Evolutionary conservation across 495 filamentous ascomycete species (phyloP).

Genomic region (Aspergillus ellipticus): DNA sequence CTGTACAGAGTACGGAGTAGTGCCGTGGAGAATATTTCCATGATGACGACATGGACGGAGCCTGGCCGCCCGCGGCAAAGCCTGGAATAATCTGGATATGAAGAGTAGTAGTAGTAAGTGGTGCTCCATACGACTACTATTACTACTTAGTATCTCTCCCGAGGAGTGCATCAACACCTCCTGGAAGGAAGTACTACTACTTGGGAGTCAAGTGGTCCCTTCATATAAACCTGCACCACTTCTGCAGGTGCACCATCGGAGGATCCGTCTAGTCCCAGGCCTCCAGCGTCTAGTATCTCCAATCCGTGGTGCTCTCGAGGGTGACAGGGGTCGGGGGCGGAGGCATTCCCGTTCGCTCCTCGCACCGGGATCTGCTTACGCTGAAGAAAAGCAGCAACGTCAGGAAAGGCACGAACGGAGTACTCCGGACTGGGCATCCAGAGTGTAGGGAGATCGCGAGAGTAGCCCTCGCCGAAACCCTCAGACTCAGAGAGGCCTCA

Average conservation of each 20-base stretch:
- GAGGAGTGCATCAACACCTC: too few relatives aligned
- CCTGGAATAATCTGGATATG: too few relatives aligned
- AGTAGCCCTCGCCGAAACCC: too few relatives aligned
- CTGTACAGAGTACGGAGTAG: background rate
- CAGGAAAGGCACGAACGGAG: background rate
- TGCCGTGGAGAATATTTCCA: constrained; percentile 5
- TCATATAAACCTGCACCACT: constrained; percentile 20
- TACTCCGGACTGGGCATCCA: too few relatives aligned
- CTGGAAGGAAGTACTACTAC: too few relatives aligned
- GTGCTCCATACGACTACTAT: too few relatives aligned
- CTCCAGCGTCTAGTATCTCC: background rate
- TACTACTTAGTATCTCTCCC: too few relatives aligned
- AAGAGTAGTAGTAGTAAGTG: too few relatives aligned
- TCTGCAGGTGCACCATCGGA: constrained; percentile 25
- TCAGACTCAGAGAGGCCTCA: too few relatives aligned
- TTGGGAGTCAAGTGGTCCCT: constrained; percentile 9
- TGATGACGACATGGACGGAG: background rate
- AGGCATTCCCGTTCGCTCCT: background rate
- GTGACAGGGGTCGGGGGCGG: background rate
- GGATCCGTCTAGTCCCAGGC: constrained; percentile 4
- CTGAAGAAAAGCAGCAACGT: background rate
- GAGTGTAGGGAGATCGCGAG: too few relatives aligned
- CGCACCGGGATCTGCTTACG: background rate
- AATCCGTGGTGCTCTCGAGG: background rate
- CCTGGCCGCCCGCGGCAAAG: background rate